Evolutionary conservation across 2,329 filamentous ascomycete genomes (phyloP), one percentile per base, ranked within the genome.

Genomic region (Curvularia sp.): DNA sequence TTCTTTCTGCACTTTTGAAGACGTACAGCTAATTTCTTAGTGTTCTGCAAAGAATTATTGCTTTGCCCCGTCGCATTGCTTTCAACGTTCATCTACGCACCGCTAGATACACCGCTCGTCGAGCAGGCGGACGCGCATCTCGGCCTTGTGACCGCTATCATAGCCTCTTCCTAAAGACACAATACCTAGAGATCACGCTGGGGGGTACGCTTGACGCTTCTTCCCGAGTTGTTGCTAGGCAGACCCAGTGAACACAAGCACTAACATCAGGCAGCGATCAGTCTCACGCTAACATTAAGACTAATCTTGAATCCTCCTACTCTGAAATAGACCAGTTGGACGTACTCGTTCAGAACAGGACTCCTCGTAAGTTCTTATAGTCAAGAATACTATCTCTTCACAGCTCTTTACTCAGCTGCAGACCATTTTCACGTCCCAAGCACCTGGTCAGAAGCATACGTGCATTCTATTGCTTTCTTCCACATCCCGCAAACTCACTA

Each of bases 41-140:
- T 30, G 25, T 49, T 48, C 19, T 38, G 45, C 50, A 15, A 3
- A 27, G 21, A 28, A n/a, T 51, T 23, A 21, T 41, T 23, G n/a
- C 10, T 38, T 19, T 28, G 18, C 49, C 32, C 32, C 7, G 30
- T 19, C 57, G 50, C 39, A 49, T 38, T 51, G 55, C 51, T 21
- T 4, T 25, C 30, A 27, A 27, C 7, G 21, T 19, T 19, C 21
- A 49, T 15, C 36, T n/a, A 41, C 52, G 41, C 55, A 41, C 56
- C 43, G 54, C 57, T 56, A 30, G 32, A 60, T 46, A 53, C 56
- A 60, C 60, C 56, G 64, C 59, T 57, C 18, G 15, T 38, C 19
- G 19, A 47, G 34, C 28, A 47, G 46, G 34, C 30, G 28, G 19
- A 53, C 52, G 47, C 47, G 54, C 27, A 63, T 55, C 39, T n/a